Evolutionary conservation across 192 early-diverging fungal genomes (phyloP), one percentile per base, ranked within the genome.

Genomic region (Backusella liffmaniae): DNA sequence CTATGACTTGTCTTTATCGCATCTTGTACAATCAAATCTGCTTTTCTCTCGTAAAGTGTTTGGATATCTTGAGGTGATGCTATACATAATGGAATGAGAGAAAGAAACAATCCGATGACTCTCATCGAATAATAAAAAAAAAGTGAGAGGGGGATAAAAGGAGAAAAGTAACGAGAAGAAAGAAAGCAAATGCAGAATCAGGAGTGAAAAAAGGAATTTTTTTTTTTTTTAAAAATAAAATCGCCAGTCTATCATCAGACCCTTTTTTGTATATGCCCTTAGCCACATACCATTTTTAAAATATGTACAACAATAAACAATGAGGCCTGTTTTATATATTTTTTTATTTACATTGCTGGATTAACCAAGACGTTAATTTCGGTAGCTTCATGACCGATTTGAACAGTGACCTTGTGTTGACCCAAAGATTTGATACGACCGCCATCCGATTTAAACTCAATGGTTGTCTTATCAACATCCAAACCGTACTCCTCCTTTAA

Each of bases 351-450:
- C 49, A 71, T 46, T 75, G 67, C 68, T 30, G 73, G 23, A 0
- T 69, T 73, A 3, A 81, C 76, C 42, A 72, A 41, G 1, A 81
- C 72, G 5, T 72, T 71, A 12, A 77, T 69, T 18, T 72, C 49
- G 41, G 73, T 59, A n/a, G 76, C 21, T 15, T 73, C 37, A 15
- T 77, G 23, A 18, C 76, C 80, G n/a, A 73, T 37, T 51, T 73
- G 44, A 41, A 83, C 70, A 6, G 53, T 46, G 9, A 79, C 39
- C 7, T 30, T 39, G 30, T 83, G 77, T 6, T 77, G 30, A 32
- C 82, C 82, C 3, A 82, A 46, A 8, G 70, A 66, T 36, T 82
- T 82, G 53, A 82, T 76, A 32, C 73, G 73, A 41, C 77, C 81
- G 36, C 77, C 74, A 21, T 79, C 73, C 18, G 77, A 70, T 30